phyloP scores from a whole-genome alignment of 2,329 filamentous ascomycete species.

The Ophiostoma australiae region DNA sequence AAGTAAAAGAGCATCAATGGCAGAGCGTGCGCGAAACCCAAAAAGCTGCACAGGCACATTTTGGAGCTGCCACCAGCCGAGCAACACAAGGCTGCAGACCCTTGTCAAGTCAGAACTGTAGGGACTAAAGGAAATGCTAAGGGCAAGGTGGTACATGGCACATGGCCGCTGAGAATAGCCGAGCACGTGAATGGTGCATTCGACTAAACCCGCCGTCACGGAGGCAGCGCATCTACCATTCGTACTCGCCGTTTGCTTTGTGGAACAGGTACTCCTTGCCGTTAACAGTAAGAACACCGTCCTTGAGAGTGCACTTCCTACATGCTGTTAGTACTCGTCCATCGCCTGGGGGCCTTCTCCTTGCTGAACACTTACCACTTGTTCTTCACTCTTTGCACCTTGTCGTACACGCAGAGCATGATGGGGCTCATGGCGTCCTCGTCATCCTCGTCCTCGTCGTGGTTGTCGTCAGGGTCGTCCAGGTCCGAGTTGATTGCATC shows the following conservation, averaged over 20 bases:
- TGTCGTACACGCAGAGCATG: conserved; percentile 99
- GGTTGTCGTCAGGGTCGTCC: conserved; percentile 85
- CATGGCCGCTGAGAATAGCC: background rate
- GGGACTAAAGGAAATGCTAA: too few species aligned
- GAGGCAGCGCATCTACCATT: conserved; percentile 63
- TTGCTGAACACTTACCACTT: conserved; percentile 61
- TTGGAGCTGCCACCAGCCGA: too few species aligned
- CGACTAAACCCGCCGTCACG: too few species aligned
- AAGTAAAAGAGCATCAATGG: background rate
- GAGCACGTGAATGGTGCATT: background rate
- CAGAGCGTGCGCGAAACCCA: background rate
- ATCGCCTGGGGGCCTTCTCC: too few species aligned
- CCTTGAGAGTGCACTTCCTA: conserved; percentile 96
- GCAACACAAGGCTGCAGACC: too few species aligned
- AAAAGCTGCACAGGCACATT: background rate
- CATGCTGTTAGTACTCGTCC: conserved; percentile 27
- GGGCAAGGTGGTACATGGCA: background rate
- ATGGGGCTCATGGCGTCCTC: conserved; percentile 80
- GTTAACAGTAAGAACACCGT: conserved; percentile 88
- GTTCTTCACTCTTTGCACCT: conserved; percentile 98
- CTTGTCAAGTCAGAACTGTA: background rate
- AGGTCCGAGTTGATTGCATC: conserved; percentile 98
- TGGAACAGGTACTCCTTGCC: conserved; percentile 97
- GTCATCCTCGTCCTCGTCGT: conserved; percentile 78
- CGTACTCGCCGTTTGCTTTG: conserved; percentile 94